Conservation (phyloP, 179 eudicot species). For the Silene noctiflora region DNA sequence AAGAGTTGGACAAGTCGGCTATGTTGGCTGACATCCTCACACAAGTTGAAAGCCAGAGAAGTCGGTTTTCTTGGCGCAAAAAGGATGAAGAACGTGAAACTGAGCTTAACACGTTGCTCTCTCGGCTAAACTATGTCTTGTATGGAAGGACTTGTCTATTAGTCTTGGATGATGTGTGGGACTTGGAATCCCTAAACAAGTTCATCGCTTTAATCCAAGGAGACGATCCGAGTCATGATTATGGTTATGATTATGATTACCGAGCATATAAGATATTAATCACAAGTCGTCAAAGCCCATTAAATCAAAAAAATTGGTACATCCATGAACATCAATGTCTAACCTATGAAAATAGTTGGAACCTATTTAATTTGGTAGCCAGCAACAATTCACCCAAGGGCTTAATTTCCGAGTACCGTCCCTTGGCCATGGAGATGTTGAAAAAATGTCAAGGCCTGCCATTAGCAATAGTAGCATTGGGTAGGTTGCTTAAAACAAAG, state of each 20-base stretch:
- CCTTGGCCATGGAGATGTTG: slow-evolving; percentile 23
- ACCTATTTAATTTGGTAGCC: slow-evolving; percentile 16
- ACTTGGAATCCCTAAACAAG: not conserved
- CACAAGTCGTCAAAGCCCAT: slow-evolving; percentile 23
- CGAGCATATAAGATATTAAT: slow-evolving; percentile 4
- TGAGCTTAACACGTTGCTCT: not conserved
- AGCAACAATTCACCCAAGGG: not conserved
- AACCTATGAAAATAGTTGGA: slow-evolving; percentile 25
- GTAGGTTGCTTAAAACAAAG: slow-evolving; percentile 21
- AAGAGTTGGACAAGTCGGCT: not conserved
- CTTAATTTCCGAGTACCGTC: not conserved
- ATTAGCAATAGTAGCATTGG: slow-evolving; percentile 30
- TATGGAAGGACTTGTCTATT: slow-evolving; percentile 14
- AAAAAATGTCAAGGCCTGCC: slow-evolving; percentile 32
- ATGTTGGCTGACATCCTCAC: slow-evolving; percentile 17
- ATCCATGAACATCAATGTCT: slow-evolving; percentile 13
- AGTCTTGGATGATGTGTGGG: slow-evolving; percentile 36
- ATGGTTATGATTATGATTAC: not conserved
- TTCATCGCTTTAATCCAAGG: not conserved
- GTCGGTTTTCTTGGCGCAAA: not conserved
- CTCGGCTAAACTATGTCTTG: slow-evolving; percentile 6
- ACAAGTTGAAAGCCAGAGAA: slow-evolving; percentile 7
- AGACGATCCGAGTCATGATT: not conserved
- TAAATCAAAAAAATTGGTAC: not conserved
- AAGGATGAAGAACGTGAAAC: not conserved